These are phyloP conservation scores for Echinosophora koreensis DNA, from an alignment of 306 rosid genomes.

Conservation along the genomic window DNA sequence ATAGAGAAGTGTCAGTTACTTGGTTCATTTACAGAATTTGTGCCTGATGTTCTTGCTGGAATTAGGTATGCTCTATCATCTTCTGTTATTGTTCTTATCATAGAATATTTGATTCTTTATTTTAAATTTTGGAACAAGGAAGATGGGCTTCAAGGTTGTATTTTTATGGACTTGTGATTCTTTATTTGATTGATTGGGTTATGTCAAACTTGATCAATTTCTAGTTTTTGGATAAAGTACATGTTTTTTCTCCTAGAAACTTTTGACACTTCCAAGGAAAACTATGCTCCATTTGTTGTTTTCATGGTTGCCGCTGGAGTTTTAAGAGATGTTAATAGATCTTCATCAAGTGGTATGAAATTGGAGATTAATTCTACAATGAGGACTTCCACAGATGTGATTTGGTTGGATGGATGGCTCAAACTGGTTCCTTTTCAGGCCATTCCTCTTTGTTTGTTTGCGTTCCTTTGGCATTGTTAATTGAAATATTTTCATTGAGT, in stretches of 20 bases:
- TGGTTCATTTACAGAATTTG: constrained; percentile 50
- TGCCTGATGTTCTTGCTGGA: constrained; percentile 81
- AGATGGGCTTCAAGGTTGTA: constrained; percentile 60
- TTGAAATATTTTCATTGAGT: constrained; percentile 76
- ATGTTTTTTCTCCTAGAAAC: constrained; percentile 47
- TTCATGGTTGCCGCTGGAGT: constrained; percentile 86
- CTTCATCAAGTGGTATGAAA: constrained; percentile 49
- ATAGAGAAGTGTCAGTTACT: constrained; percentile 52
- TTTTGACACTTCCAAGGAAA: constrained; percentile 58
- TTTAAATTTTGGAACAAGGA: constrained; percentile 72
- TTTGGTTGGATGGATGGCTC: constrained; percentile 66
- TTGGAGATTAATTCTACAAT: constrained; percentile 52
- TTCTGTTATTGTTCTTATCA: constrained; percentile 56
- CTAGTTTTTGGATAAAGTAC: constrained; percentile 55
- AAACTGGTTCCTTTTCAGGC: constrained; percentile 66
- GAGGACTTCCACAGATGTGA: constrained; percentile 52
- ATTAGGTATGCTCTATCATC: constrained; percentile 86
- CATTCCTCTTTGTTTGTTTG: constrained; percentile 66
- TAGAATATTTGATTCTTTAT: constrained; percentile 63
- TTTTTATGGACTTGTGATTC: constrained; percentile 76
- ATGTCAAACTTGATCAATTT: constrained; percentile 61
- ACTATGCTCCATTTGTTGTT: constrained; percentile 64
- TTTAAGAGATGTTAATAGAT: constrained; percentile 62
- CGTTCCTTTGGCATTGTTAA: constrained; percentile 70
- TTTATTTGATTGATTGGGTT: constrained; percentile 85